phyloP scores from a whole-genome alignment of 2,329 filamentous ascomycete species.

The Hymenoscyphus infarciens region DNA sequence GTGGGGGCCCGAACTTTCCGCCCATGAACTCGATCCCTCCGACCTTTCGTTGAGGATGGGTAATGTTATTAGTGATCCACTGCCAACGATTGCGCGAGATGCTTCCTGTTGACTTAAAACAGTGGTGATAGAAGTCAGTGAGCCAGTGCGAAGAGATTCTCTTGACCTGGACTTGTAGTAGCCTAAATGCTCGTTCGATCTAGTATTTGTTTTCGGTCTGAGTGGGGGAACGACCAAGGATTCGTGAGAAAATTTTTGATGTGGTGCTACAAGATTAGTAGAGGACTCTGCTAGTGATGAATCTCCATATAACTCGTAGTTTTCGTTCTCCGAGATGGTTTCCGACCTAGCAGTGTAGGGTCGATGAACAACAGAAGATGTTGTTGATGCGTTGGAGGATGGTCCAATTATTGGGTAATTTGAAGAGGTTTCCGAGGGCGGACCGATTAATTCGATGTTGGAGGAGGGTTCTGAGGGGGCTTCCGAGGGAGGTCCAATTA shows the following conservation, averaged over 20 bases:
- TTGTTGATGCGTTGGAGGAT: constrained; percentile 39
- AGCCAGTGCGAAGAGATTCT: constrained; percentile 51
- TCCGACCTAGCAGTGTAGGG: constrained; percentile 23
- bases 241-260: constrained; percentile 54
- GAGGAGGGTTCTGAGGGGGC: constrained; percentile 8
- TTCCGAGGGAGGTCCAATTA: constrained; percentile 41
- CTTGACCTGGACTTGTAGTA: constrained; percentile 49
- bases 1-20: constrained; percentile 31
- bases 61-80: constrained; percentile 30
- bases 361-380: constrained; percentile 29
- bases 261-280: constrained; percentile 29
- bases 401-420: constrained; percentile 52
- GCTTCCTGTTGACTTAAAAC: constrained; percentile 40
- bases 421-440: constrained; percentile 14
- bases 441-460: not conserved
- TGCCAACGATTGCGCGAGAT: constrained; percentile 28
- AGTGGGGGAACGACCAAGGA: constrained; percentile 57
- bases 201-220: constrained; percentile 42
- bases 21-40: constrained; percentile 35
- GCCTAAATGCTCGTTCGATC: constrained; percentile 47
- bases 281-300: constrained; percentile 40
- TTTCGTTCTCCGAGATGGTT: constrained; percentile 35
- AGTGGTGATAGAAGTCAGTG: constrained; percentile 54
- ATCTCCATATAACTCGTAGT: constrained; percentile 52
- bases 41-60: constrained; percentile 22